Conservation (phyloP, 768 basidiomycete species). For the Leucogyrophana mollusca region DNA sequence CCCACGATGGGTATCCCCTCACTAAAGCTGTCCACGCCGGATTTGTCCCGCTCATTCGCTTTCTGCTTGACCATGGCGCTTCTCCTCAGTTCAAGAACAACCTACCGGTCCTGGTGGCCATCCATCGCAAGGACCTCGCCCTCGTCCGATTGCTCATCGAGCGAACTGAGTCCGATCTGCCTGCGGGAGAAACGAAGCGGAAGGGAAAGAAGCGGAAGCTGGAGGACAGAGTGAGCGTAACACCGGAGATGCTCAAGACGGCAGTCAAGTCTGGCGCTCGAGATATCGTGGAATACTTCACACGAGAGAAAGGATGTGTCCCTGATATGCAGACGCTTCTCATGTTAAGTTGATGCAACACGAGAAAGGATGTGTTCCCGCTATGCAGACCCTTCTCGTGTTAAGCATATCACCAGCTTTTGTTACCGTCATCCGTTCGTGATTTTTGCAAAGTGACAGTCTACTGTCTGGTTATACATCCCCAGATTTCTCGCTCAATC, state of each 20-base stretch:
- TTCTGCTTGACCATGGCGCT: conserved; percentile 72
- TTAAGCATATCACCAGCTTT: neutral
- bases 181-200: conserved; percentile 15
- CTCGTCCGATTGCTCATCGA: conserved; percentile 81
- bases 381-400: neutral
- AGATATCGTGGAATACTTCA: conserved; percentile 72
- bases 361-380: neutral
- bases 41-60: conserved; percentile 62
- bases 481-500: too few relatives aligned
- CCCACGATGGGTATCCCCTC: conserved; percentile 80
- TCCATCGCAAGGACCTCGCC: conserved; percentile 62
- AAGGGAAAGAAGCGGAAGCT: conserved; percentile 50
- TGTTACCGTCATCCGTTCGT: too few relatives aligned
- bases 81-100: conserved; percentile 60
- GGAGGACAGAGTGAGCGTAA: conserved; percentile 57
- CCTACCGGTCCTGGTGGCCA: conserved; percentile 75
- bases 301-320: conserved; percentile 65
- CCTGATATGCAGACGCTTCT: conserved; percentile 70
- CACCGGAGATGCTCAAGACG: conserved; percentile 55
- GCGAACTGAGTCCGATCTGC: conserved; percentile 28
- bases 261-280: conserved; percentile 66
- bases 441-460: too few relatives aligned
- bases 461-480: too few relatives aligned
- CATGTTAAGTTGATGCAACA: conserved; percentile 28
- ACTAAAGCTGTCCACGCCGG: conserved; percentile 70